Evolutionary conservation across 2,329 filamentous ascomycete species (phyloP), one percentile per base, ranked within the genome.

Genomic region (Drechslera avenae): DNA sequence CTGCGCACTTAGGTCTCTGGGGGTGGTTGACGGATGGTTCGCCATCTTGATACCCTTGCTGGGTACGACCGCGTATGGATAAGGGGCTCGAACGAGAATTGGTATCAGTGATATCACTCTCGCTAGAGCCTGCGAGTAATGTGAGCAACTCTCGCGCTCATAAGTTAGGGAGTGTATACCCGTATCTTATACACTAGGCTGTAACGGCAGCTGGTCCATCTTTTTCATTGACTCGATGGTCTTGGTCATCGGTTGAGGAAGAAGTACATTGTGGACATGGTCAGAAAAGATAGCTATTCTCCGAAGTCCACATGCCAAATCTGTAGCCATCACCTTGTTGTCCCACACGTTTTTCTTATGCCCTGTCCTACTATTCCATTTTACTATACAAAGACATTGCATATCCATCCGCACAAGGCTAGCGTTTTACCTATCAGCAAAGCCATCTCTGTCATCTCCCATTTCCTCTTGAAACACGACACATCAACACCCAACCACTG

Each of bases 121-220:
- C 13, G 35, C n/a, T 12, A 13, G 16, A 19, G 17, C 39, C 31
- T 42, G 39, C 28, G 39, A 42, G 39, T 31, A 42, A 42, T 5
- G 13, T 31, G 39, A 42, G 39, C 39, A 18, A 42, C 21, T 35
- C 40, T 43, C 18, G 30, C 40, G 40, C 40, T 43, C 40, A 43
- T 23, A 34, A 21, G 40, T 23, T 34, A 43, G 40, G 40, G 31
- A 34, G 40, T 43, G 40, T 34, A 43, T 21, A 17, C 40, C 13
- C 31, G 21, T 43, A 43, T 32, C 31, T 43, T 19, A 43, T 34
- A 43, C 31, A 43, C 13, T 18, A n/a, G 30, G 31, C 40, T 43
- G 31, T n/a, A 43, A 34, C 31, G 31, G 40, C 40, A 35, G 40
- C 40, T 34, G 30, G 40, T 43, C 31, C 28, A 26, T 43, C 30